Conservation (phyloP, 495 filamentous ascomycete genomes). For the Neurospora terricola region DNA sequence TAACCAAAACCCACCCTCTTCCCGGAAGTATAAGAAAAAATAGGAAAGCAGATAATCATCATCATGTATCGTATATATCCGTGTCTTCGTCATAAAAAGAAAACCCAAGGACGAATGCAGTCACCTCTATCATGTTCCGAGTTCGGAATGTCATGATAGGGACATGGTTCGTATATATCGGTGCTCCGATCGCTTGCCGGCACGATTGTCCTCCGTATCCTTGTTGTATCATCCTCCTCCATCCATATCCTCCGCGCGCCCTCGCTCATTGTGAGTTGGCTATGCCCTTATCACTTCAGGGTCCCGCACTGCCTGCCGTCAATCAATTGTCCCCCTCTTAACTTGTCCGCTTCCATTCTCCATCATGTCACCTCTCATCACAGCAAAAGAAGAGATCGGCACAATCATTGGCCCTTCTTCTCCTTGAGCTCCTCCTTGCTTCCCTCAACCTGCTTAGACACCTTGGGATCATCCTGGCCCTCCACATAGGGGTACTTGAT, state of each 20-base stretch:
- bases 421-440: not conserved
- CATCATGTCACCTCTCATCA: not conserved
- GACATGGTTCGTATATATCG: not conserved
- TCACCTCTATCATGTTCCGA: not conserved
- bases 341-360: not conserved
- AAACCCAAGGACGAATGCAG: not conserved
- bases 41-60: not conserved
- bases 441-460: slow-evolving; percentile 6
- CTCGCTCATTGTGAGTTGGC: not conserved
- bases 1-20: not conserved
- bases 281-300: not conserved
- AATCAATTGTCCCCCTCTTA: not conserved
- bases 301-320: not conserved
- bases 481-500: slow-evolving; percentile 71
- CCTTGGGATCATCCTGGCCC: slow-evolving; percentile 20
- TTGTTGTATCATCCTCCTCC: not conserved
- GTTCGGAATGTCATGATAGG: not conserved
- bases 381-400: not conserved
- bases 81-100: not conserved
- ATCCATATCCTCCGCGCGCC: not conserved
- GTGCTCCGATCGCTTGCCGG: not conserved
- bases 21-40: not conserved
- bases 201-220: not conserved
- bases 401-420: slow-evolving; percentile 23
- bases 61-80: not conserved